These are phyloP conservation scores for Cyphellophora europaea DNA, from an alignment of 2,329 filamentous ascomycete genomes.

Conservation along the genomic window DNA sequence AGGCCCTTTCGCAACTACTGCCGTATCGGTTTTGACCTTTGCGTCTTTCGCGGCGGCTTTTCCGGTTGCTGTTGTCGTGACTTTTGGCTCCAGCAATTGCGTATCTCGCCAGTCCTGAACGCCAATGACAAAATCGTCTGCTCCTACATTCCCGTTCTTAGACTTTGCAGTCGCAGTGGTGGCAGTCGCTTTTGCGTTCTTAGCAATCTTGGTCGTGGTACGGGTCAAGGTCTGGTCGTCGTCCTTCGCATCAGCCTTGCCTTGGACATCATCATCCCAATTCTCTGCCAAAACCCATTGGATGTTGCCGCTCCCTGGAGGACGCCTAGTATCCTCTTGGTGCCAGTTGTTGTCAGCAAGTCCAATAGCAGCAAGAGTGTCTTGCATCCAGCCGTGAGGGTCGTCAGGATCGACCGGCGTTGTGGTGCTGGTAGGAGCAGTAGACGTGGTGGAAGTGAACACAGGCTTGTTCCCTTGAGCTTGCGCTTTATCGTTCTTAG, in stretches of 20 bases:
- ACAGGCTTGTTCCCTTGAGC: slow-evolving; percentile 18
- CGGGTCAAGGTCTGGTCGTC: slow-evolving; percentile 16
- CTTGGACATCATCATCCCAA: slow-evolving; percentile 45
- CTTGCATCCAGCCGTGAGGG: slow-evolving; percentile 35
- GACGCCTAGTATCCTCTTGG: slow-evolving; percentile 48
- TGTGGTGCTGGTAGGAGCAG: slow-evolving; percentile 6
- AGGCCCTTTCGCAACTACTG: slow-evolving; percentile 9
- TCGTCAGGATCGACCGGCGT: slow-evolving; percentile 18
- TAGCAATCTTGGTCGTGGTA: slow-evolving; percentile 9
- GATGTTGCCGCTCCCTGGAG: slow-evolving; percentile 63
- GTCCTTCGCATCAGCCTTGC: slow-evolving; percentile 8
- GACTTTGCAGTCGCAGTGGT: slow-evolving; percentile 3
- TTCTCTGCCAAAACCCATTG: slow-evolving; percentile 65
- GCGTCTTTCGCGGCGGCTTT: slow-evolving; percentile 12
- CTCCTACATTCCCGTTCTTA: slow-evolving; percentile 7
- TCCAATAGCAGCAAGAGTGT: slow-evolving; percentile 35
- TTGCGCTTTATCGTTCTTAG: slow-evolving; percentile 22
- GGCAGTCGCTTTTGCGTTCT: slow-evolving; percentile 20
- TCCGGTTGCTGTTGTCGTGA: slow-evolving; percentile 9
- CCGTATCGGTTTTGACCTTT: slow-evolving; percentile 18
- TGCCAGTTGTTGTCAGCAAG: slow-evolving; percentile 24
- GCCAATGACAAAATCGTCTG: slow-evolving; percentile 69
- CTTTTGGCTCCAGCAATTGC: slow-evolving; percentile 49
- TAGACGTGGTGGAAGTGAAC: slow-evolving; percentile 20
- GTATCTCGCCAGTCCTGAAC: slow-evolving; percentile 81